Conservation (phyloP, 176 grass and related monocot genomes). For the Cenchrus purpureus region DNA sequence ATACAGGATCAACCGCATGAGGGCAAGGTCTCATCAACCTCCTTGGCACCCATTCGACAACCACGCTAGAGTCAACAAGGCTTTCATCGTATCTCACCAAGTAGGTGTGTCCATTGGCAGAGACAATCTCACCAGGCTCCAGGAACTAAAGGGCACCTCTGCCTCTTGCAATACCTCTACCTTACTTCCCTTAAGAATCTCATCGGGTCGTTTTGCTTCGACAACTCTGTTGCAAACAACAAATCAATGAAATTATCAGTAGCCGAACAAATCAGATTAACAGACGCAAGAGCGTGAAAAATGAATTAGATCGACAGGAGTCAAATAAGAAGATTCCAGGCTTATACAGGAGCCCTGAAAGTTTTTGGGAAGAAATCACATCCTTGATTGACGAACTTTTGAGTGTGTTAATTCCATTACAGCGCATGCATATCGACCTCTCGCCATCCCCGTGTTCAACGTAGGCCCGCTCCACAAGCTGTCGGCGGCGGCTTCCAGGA, state of each 20-base stretch:
- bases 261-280: background rate
- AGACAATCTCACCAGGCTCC: constrained; percentile 74
- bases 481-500: too few relatives aligned
- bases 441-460: too few relatives aligned
- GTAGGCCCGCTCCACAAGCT: too few relatives aligned
- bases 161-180: constrained; percentile 66
- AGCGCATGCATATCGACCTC: background rate
- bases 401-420: background rate
- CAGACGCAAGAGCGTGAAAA: background rate
- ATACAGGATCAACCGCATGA: background rate
- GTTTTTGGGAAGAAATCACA: constrained; percentile 5
- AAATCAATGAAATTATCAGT: constrained; percentile 30
- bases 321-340: constrained; percentile 1
- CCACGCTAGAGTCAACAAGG: background rate
- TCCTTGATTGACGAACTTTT: background rate
- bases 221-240: constrained; percentile 21
- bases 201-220: constrained; percentile 36
- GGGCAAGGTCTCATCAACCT: constrained; percentile 65
- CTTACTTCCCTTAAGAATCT: constrained; percentile 67
- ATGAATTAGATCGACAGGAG: background rate
- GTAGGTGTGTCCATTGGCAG: constrained; percentile 73
- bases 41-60: constrained; percentile 64
- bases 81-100: constrained; percentile 56
- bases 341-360: background rate
- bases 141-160: constrained; percentile 56